Evolutionary conservation across 306 rosid genomes (phyloP).

Genomic region (Notholithocarpus densiflorus): DNA sequence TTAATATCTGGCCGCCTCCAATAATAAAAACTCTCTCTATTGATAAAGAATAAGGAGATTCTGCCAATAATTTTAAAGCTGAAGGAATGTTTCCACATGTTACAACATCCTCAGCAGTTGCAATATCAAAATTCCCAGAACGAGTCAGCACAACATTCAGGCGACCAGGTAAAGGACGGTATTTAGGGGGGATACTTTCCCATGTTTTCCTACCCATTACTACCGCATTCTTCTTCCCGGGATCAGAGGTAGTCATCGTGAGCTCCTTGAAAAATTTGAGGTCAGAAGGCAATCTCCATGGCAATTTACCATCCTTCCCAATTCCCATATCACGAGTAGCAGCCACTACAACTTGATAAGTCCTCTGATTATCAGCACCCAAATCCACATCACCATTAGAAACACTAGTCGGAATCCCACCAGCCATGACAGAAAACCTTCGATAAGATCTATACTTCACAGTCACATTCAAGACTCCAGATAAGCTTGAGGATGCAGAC

Average conservation of each 20-base stretch:
- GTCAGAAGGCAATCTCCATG: constrained; percentile 59
- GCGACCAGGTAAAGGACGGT: constrained; percentile 57
- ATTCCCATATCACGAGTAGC: constrained; percentile 59
- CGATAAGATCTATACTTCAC: background rate
- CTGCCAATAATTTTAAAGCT: constrained; percentile 53
- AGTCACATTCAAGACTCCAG: background rate
- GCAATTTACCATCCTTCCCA: constrained; percentile 61
- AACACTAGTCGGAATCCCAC: background rate
- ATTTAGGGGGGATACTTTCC: constrained; percentile 52
- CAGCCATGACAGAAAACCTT: constrained; percentile 5
- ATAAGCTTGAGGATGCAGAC: background rate
- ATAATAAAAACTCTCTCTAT: constrained; percentile 56
- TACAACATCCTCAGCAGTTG: constrained; percentile 51
- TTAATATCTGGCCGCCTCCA: constrained; percentile 64
- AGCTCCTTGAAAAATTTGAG: constrained; percentile 54
- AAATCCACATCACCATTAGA: constrained; percentile 29
- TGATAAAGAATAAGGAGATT: constrained; percentile 47
- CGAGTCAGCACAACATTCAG: constrained; percentile 65
- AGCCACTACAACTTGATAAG: constrained; percentile 66
- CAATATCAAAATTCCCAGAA: constrained; percentile 50
- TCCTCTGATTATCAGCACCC: constrained; percentile 38
- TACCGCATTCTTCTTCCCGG: constrained; percentile 55
- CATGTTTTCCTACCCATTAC: constrained; percentile 71
- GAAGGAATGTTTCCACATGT: constrained; percentile 50
- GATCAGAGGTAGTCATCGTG: constrained; percentile 43